Percentiles rank a stretch among this genome's conserved stretches.
These are phyloP conservation scores for Escovopsis weberi DNA, from an alignment of 2,329 filamentous ascomycete species.

Conservation along the genomic window DNA sequence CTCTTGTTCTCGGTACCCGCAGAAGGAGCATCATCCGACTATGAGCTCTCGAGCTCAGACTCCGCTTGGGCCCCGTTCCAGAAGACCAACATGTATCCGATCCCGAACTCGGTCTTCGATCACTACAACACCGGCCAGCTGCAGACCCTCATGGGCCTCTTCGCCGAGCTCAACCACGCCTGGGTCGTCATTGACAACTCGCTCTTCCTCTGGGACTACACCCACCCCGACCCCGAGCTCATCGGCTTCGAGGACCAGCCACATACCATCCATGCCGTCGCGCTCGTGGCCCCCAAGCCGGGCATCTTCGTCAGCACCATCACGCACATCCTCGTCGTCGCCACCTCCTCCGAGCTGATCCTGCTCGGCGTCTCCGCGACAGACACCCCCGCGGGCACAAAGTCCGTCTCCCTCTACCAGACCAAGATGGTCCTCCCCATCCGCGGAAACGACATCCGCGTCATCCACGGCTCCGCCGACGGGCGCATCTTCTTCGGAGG, in stretches of 20 bases:
- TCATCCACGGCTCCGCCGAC: slow-evolving; percentile 66
- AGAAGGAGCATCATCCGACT: slow-evolving; percentile 87
- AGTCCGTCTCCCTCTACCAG: slow-evolving; percentile 66
- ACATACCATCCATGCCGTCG: slow-evolving; percentile 81
- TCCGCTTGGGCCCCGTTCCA: slow-evolving; percentile 80
- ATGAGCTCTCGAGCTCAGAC: slow-evolving; percentile 57
- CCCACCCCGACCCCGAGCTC: slow-evolving; percentile 75
- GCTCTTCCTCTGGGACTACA: slow-evolving; percentile 96
- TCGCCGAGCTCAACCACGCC: slow-evolving; percentile 86
- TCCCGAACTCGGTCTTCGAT: slow-evolving; percentile 83
- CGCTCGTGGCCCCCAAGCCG: slow-evolving; percentile 67
- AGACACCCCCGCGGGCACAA: slow-evolving; percentile 52
- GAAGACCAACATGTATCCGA: slow-evolving; percentile 70
- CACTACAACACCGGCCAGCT: slow-evolving; percentile 82
- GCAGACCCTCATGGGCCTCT: slow-evolving; percentile 86
- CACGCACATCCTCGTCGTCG: slow-evolving; percentile 76
- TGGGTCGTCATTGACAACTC: slow-evolving; percentile 95
- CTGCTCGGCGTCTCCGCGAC: slow-evolving; percentile 70
- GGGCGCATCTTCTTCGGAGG: slow-evolving; percentile 92
- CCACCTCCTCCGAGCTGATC: slow-evolving; percentile 72
- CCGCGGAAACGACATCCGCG: slow-evolving; percentile 59
- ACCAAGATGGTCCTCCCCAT: slow-evolving; percentile 74
- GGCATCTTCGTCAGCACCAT: slow-evolving; percentile 82
- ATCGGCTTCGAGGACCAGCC: slow-evolving; percentile 84
- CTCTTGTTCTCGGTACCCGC: slow-evolving; percentile 1